These are phyloP conservation scores for Podospora pseudopauciseta DNA, from an alignment of 495 filamentous ascomycete genomes.

Conservation along the genomic window DNA sequence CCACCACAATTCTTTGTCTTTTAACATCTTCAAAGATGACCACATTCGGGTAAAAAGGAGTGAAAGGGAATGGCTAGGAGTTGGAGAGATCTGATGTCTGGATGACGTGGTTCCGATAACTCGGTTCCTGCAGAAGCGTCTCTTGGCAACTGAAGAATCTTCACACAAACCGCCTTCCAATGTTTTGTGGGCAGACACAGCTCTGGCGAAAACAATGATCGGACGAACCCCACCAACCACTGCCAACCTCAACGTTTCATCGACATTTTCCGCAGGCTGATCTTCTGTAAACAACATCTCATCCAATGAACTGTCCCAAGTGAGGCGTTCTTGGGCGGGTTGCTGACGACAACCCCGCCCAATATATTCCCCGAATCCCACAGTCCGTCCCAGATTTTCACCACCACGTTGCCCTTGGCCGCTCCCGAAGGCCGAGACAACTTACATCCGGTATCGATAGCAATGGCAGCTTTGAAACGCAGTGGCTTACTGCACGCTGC, in stretches of 20 bases:
- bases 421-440: not conserved
- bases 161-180: not conserved
- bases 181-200: conserved; percentile 2
- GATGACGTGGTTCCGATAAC: not conserved
- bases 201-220: not conserved
- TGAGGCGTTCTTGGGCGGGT: not conserved
- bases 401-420: not conserved
- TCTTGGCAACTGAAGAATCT: not conserved
- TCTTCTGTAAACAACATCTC: not conserved
- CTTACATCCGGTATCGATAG: not conserved
- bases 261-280: not conserved
- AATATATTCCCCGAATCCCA: not conserved
- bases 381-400: not conserved
- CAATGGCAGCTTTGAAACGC: not conserved
- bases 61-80: not conserved
- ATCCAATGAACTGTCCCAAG: not conserved
- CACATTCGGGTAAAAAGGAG: not conserved
- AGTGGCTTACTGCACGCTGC: not conserved
- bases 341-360: not conserved
- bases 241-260: not conserved
- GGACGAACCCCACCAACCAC: not conserved
- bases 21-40: not conserved
- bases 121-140: not conserved
- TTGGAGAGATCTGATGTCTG: not conserved
- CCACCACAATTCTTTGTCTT: not conserved